Conservation (phyloP, 331 rosid species). For the Malus hybrid region DNA sequence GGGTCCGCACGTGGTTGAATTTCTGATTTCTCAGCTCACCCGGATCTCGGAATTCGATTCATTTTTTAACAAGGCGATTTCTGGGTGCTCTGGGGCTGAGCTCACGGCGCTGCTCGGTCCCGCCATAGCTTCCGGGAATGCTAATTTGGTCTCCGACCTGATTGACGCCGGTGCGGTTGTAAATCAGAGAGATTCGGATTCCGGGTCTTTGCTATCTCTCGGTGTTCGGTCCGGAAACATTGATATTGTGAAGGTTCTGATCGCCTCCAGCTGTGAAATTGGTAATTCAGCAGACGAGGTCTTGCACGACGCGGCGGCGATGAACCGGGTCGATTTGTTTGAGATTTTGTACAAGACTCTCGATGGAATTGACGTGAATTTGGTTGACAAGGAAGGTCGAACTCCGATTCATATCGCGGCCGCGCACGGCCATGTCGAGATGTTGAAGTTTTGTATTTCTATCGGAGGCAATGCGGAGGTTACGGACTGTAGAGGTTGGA, state of each 20-base stretch:
- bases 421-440: constrained; percentile 37
- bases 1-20: constrained; percentile 54
- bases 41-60: constrained; percentile 10
- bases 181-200: constrained; percentile 23
- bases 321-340: constrained; percentile 47
- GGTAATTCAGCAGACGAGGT: constrained; percentile 28
- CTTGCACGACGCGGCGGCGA: constrained; percentile 49
- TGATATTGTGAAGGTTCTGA: constrained; percentile 42
- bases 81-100: constrained; percentile 38
- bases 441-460: constrained; percentile 34
- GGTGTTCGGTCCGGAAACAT: constrained; percentile 40
- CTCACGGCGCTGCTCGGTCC: constrained; percentile 38
- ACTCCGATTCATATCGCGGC: constrained; percentile 68
- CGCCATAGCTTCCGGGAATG: constrained; percentile 35
- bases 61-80: constrained; percentile 34
- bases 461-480: constrained; percentile 46
- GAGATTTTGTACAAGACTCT: constrained; percentile 24
- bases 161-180: constrained; percentile 57
- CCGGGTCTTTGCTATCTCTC: constrained; percentile 28
- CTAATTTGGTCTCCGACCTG: constrained; percentile 29
- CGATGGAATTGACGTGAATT: constrained; percentile 27
- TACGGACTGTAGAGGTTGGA: constrained; percentile 40
- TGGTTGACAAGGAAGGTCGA: constrained; percentile 30
- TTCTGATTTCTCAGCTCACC: constrained; percentile 31
- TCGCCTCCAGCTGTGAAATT: constrained; percentile 34